A percentile compares a stretch with the other conserved stretches of the same genome.
phyloP scores from a whole-genome alignment of 2,329 filamentous ascomycete species.

The Ascocoryne sarcoides region DNA sequence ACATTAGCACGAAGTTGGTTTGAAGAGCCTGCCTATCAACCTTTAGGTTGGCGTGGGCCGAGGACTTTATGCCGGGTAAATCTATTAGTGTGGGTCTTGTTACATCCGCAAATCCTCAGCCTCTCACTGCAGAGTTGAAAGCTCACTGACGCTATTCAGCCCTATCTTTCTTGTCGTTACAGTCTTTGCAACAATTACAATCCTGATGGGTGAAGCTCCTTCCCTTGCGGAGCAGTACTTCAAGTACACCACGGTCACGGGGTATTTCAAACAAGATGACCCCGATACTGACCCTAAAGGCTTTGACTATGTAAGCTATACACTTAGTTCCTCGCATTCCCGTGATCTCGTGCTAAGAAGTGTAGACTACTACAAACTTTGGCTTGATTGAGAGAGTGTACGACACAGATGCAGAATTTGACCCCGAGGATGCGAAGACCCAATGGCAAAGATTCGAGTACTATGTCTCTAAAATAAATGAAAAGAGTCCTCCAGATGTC shows the following conservation, averaged over 20 bases:
- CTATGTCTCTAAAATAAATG: conserved; percentile 48
- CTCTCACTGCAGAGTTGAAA: neutral
- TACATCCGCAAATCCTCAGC: neutral
- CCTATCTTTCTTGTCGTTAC: conserved; percentile 20
- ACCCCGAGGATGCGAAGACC: conserved; percentile 35
- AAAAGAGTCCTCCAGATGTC: conserved; percentile 33
- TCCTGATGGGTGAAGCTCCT: conserved; percentile 20
- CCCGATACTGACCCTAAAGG: conserved; percentile 42
- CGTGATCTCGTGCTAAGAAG: neutral
- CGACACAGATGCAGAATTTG: conserved; percentile 40
- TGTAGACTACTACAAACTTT: conserved; percentile 42
- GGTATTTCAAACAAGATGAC: conserved; percentile 59
- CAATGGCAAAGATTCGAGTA: conserved; percentile 58
- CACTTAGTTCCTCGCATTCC: neutral
- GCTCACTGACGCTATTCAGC: conserved; percentile 7
- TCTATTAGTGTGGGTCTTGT: neutral
- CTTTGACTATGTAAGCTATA: conserved; percentile 54
- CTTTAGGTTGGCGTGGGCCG: neutral
- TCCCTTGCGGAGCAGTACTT: conserved; percentile 22
- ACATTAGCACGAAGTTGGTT: neutral
- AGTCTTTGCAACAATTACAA: conserved; percentile 14
- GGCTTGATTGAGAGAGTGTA: conserved; percentile 56
- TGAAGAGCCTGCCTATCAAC: neutral
- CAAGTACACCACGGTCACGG: conserved; percentile 50
- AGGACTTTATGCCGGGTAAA: neutral